phyloP scores from a whole-genome alignment of 1,139 yeast genomes.

The Scheffersomyces titani region DNA sequence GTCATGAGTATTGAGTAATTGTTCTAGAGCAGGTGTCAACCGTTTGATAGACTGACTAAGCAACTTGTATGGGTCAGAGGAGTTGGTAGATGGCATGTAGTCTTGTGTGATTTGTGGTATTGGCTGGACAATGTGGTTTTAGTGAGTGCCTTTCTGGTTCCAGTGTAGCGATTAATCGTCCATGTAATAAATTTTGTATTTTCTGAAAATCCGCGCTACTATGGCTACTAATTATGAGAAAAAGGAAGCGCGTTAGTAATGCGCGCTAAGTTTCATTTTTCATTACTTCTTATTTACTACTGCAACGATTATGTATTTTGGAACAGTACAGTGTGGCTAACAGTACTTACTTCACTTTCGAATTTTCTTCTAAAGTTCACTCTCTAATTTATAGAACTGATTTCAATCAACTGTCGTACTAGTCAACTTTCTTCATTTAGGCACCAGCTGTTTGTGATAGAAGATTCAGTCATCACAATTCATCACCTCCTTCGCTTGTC shows the following conservation, averaged over 20 bases:
- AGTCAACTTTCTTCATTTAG: background rate
- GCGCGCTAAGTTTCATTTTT: background rate
- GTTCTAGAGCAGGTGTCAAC: constrained; percentile 24
- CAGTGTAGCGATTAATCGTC: background rate
- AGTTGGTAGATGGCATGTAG: background rate
- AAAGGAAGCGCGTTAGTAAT: background rate
- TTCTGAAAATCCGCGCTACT: background rate
- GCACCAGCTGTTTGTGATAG: background rate
- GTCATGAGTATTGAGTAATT: constrained; percentile 27
- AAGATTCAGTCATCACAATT: background rate
- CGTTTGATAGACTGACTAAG: constrained; percentile 20
- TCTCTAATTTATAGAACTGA: background rate
- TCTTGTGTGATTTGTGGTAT: background rate
- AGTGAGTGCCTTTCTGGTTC: background rate
- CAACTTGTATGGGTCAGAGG: constrained; percentile 23
- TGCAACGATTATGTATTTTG: background rate
- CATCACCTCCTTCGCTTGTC: background rate
- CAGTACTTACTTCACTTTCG: background rate
- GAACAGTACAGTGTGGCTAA: background rate
- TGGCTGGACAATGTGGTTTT: background rate
- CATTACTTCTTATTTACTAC: background rate
- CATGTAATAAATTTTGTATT: background rate
- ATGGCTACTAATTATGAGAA: background rate
- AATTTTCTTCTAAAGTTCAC: background rate
- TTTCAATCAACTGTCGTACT: too few species aligned